Evolutionary conservation across 257 asterid species (phyloP).

Genomic region (Euphrasia confusa): DNA sequence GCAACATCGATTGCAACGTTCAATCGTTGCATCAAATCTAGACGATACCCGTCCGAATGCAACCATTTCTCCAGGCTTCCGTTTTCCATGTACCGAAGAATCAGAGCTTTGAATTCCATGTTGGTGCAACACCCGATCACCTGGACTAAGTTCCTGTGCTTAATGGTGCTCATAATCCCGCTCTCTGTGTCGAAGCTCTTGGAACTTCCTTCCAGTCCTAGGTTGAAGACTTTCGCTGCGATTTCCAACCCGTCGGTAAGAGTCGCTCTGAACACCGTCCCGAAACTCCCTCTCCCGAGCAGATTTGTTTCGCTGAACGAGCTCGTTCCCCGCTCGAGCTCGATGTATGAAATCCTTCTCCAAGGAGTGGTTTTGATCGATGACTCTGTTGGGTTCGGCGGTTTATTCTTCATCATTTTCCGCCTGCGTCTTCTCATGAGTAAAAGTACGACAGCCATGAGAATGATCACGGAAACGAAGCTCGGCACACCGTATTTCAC

Average conservation of each 20-base stretch:
- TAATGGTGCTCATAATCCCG: not conserved
- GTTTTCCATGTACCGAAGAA: not conserved
- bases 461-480: not conserved
- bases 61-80: conserved; percentile 1
- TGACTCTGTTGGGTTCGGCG: not conserved
- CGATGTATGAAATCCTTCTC: not conserved
- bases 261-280: conserved; percentile 14
- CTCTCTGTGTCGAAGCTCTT: not conserved
- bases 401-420: not conserved
- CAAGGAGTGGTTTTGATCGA: not conserved
- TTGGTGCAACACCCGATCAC: not conserved
- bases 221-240: not conserved
- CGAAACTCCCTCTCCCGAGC: conserved; percentile 29
- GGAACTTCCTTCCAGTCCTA: not conserved
- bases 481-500: not conserved
- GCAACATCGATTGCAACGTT: not conserved
- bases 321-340: not conserved
- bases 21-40: not conserved
- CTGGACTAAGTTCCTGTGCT: conserved; percentile 1
- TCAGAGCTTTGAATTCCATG: conserved; percentile 1
- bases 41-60: not conserved
- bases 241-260: not conserved
- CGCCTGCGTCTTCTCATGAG: not conserved
- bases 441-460: not conserved
- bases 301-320: conserved; percentile 12